Evolutionary conservation across 2,329 filamentous ascomycete genomes (phyloP).

Genomic region (Septoria petroselini): DNA sequence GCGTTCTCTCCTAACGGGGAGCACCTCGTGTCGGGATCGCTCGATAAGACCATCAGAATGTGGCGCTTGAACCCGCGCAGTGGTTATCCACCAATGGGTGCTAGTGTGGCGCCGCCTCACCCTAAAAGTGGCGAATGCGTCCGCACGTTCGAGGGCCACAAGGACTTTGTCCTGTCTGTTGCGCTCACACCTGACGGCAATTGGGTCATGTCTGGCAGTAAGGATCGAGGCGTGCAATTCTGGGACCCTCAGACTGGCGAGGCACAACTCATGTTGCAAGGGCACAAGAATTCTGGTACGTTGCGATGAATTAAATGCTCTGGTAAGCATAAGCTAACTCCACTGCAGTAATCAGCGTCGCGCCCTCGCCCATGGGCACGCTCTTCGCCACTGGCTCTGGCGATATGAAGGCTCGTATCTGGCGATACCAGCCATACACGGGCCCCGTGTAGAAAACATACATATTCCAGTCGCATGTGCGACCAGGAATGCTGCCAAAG

Average conservation of each 20-base stretch:
- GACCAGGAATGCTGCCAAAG: background rate
- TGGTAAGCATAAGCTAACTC: slow-evolving; percentile 4
- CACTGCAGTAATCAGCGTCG: slow-evolving; percentile 80
- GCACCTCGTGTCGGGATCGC: slow-evolving; percentile 86
- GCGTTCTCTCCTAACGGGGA: slow-evolving; percentile 92
- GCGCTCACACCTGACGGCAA: slow-evolving; percentile 89
- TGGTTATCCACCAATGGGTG: slow-evolving; percentile 46
- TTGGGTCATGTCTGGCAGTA: slow-evolving; percentile 96
- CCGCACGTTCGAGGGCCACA: slow-evolving; percentile 95
- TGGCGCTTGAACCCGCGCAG: slow-evolving; percentile 76
- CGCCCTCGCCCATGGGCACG: slow-evolving; percentile 81
- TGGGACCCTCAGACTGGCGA: slow-evolving; percentile 94
- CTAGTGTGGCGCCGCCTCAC: slow-evolving; percentile 16
- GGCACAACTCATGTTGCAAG: slow-evolving; percentile 96
- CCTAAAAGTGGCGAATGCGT: slow-evolving; percentile 87
- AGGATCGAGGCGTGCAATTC: slow-evolving; percentile 96
- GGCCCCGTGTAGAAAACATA: too few species aligned
- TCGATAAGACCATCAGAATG: slow-evolving; percentile 99
- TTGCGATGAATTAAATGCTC: slow-evolving; percentile 16
- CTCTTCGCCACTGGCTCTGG: slow-evolving; percentile 95
- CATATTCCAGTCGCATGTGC: too few species aligned
- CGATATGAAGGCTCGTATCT: slow-evolving; percentile 96
- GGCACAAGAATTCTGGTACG: slow-evolving; percentile 89
- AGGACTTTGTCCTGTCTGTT: slow-evolving; percentile 96
- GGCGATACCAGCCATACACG: slow-evolving; percentile 62